Evolutionary conservation across 2,329 filamentous ascomycete species (phyloP).

Genomic region (Fusarium torulosum): DNA sequence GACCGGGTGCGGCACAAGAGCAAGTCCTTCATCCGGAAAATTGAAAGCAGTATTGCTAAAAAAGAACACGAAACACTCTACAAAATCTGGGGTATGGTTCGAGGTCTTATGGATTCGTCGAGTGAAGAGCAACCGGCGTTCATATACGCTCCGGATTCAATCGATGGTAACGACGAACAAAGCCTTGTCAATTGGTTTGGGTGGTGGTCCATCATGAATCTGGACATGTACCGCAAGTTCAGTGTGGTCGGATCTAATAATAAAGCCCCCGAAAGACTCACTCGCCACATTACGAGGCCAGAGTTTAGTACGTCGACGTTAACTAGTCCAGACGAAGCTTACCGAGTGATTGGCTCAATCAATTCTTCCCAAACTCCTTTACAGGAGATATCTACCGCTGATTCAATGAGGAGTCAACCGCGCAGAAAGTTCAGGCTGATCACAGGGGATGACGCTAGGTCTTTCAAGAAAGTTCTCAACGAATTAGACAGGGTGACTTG

Average conservation of each 20-base stretch:
- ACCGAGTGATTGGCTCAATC: slow-evolving; percentile 12
- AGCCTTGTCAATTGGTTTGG: slow-evolving; percentile 74
- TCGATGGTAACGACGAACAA: slow-evolving; percentile 71
- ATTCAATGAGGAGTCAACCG: slow-evolving; percentile 3
- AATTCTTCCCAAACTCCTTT: background rate
- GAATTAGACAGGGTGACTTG: slow-evolving; percentile 25
- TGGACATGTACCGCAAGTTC: slow-evolving; percentile 67
- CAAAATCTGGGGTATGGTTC: slow-evolving; percentile 44
- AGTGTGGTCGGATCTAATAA: slow-evolving; percentile 64
- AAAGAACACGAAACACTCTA: slow-evolving; percentile 35
- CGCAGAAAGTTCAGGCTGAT: slow-evolving; percentile 10
- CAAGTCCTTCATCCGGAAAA: background rate
- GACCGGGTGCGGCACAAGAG: background rate
- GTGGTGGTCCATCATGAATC: slow-evolving; percentile 64
- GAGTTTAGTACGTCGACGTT: slow-evolving; percentile 53
- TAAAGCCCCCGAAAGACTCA: slow-evolving; percentile 38
- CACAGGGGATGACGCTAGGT: slow-evolving; percentile 14
- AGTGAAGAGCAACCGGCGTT: slow-evolving; percentile 50
- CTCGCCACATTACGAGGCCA: slow-evolving; percentile 41
- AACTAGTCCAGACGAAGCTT: slow-evolving; percentile 54
- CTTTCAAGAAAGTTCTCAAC: slow-evolving; percentile 21
- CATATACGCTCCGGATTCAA: slow-evolving; percentile 59
- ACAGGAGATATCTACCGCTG: background rate
- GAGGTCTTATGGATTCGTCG: slow-evolving; percentile 31
- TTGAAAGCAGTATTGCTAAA: background rate